Conservation (phyloP, 2,329 filamentous ascomycete genomes). For the Macrophomina phaseolina region DNA sequence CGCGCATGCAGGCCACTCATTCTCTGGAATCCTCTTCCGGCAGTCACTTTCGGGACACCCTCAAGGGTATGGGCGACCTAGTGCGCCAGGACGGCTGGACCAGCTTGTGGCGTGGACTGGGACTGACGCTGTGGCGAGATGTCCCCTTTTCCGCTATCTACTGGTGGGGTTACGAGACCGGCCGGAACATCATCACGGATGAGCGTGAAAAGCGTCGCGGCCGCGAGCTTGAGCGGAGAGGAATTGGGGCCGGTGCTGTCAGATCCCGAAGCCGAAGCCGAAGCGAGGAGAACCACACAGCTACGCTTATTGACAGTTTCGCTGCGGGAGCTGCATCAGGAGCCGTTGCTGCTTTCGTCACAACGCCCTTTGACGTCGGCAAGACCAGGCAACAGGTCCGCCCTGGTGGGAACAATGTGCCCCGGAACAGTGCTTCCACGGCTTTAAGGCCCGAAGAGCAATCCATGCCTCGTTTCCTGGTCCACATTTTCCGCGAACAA, state of each 20-base stretch:
- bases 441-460: conserved; percentile 69
- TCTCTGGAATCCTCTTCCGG: conserved; percentile 40
- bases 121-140: conserved; percentile 92
- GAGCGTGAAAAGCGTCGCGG: conserved; percentile 56
- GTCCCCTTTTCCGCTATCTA: conserved; percentile 97
- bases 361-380: conserved; percentile 95
- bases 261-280: conserved; percentile 31
- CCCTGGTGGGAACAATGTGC: conserved; percentile 49
- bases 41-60: conserved; percentile 78
- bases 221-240: conserved; percentile 39
- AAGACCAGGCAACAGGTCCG: conserved; percentile 92
- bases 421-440: conserved; percentile 38
- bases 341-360: conserved; percentile 82
- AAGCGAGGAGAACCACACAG: conserved; percentile 71
- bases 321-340: conserved; percentile 83
- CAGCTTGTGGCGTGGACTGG: conserved; percentile 88
- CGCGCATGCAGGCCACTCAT: conserved; percentile 82
- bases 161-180: conserved; percentile 96
- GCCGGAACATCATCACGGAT: conserved; percentile 74
- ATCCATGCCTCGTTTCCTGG: conserved; percentile 81
- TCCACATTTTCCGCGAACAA: conserved; percentile 88
- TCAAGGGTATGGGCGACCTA: conserved; percentile 79
- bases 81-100: conserved; percentile 76
- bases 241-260: conserved; percentile 40
- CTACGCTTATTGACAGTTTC: conserved; percentile 88